Evolutionary conservation across 148 eudicot species (phyloP).

Genomic region (Rhododendron williamsianum): DNA sequence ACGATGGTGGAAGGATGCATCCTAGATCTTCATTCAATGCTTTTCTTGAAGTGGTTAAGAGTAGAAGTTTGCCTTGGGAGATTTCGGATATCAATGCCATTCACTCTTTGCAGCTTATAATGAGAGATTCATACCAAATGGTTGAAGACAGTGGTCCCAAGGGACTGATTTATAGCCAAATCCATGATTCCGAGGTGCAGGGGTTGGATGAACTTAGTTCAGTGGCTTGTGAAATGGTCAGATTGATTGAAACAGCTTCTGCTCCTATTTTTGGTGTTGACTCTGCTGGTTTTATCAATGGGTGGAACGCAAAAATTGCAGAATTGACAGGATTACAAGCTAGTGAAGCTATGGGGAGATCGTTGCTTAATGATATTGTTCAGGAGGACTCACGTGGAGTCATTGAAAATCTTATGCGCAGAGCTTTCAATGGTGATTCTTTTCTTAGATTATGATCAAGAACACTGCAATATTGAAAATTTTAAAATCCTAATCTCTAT

Average conservation of each 20-base stretch:
- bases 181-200: conserved; percentile 7
- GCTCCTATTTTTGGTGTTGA: conserved; percentile 46
- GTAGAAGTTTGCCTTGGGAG: conserved; percentile 43
- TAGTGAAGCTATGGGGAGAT: conserved; percentile 38
- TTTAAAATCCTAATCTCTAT: neutral
- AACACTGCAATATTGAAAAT: neutral
- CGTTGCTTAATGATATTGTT: conserved; percentile 24
- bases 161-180: neutral
- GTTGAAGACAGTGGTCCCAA: conserved; percentile 11
- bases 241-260: conserved; percentile 38
- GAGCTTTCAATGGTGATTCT: conserved; percentile 29
- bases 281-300: conserved; percentile 30
- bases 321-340: conserved; percentile 34
- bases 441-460: neutral
- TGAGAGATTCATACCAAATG: conserved; percentile 26
- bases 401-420: conserved; percentile 20
- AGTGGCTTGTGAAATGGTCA: conserved; percentile 34
- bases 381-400: conserved; percentile 25
- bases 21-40: conserved; percentile 37
- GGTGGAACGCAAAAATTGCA: conserved; percentile 41
- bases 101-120: conserved; percentile 40
- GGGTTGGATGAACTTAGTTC: conserved; percentile 24
- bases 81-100: conserved; percentile 32
- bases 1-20: conserved; percentile 31
- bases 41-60: conserved; percentile 38